phyloP scores from a whole-genome alignment of 2,329 filamentous ascomycete genomes.

The Purpureocillium takamizusanense region DNA sequence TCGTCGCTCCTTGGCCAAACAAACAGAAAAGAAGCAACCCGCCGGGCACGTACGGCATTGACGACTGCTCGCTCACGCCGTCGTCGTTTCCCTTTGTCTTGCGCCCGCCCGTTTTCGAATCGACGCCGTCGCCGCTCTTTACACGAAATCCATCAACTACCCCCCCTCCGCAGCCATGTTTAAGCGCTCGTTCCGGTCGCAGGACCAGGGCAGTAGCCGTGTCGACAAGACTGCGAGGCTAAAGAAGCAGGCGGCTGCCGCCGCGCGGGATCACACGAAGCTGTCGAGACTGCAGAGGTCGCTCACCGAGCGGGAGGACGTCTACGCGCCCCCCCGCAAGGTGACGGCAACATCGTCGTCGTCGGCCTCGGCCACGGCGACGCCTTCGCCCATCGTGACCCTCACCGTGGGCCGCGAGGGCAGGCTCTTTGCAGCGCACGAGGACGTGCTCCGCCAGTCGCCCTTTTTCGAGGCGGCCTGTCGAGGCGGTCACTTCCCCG shows the following conservation, averaged over 20 bases:
- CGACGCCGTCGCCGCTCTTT: constrained; percentile 10
- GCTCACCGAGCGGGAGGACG: constrained; percentile 50
- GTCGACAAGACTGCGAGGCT: constrained; percentile 82
- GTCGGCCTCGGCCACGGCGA: too few species aligned
- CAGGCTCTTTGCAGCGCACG: constrained; percentile 88
- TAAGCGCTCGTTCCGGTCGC: constrained; percentile 80
- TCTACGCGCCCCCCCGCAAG: too few species aligned
- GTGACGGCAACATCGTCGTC: too few species aligned
- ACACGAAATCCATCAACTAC: constrained; percentile 4
- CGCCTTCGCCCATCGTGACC: constrained; percentile 69
- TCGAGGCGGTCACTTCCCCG: constrained; percentile 58
- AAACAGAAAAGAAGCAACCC: too few species aligned
- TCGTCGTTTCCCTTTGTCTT: too few species aligned
- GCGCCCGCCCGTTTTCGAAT: too few species aligned
- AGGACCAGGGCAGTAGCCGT: constrained; percentile 59
- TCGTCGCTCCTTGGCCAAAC: constrained; percentile 41
- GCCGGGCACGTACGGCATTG: too few species aligned
- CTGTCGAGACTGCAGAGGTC: constrained; percentile 79
- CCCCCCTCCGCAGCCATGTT: constrained; percentile 64
- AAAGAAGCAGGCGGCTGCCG: constrained; percentile 52
- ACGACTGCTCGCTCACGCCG: too few species aligned
- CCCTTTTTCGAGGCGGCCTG: constrained; percentile 72
- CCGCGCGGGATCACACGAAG: constrained; percentile 66
- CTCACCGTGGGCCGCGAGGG: constrained; percentile 76
- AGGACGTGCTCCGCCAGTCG: constrained; percentile 81